phyloP scores from a whole-genome alignment of 2,329 filamentous ascomycete species.

The Microdochium trichocladiopsis region DNA sequence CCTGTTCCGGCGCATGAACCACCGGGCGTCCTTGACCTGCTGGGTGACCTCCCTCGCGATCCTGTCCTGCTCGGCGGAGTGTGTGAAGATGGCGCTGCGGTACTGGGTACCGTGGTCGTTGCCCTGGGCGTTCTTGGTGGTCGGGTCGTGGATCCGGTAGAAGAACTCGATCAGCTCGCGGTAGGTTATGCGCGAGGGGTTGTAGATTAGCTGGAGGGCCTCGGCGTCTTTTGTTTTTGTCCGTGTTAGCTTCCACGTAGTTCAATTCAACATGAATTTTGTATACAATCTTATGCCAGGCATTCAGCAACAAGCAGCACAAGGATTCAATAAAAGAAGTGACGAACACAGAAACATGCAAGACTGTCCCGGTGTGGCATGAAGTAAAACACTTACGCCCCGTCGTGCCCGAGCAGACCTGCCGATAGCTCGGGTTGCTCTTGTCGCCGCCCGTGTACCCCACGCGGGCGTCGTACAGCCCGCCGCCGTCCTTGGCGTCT shows the following conservation, averaged over 20 bases:
- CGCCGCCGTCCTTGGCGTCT: conserved; percentile 47
- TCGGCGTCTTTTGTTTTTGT: conserved; percentile 72
- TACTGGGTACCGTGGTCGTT: conserved; percentile 85
- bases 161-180: conserved; percentile 87
- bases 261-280: background rate
- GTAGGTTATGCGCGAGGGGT: conserved; percentile 73
- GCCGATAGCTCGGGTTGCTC: conserved; percentile 67
- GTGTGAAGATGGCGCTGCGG: conserved; percentile 84
- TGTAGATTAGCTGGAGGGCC: conserved; percentile 79
- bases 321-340: too few species aligned
- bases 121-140: conserved; percentile 77
- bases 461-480: conserved; percentile 83
- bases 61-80: conserved; percentile 73
- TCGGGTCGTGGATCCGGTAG: conserved; percentile 96
- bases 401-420: conserved; percentile 76
- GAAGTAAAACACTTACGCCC: conserved; percentile 58
- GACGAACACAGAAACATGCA: too few species aligned
- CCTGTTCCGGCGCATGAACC: conserved; percentile 63
- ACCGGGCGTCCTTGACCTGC: conserved; percentile 54
- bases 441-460: conserved; percentile 86
- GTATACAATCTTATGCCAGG: too few species aligned
- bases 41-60: conserved; percentile 72
- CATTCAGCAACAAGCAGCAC: too few species aligned
- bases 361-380: background rate
- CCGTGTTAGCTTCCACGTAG: background rate